A percentile compares a stretch with the other conserved stretches of the same genome.
These are phyloP conservation scores for Septoria petroselini DNA, from an alignment of 2,329 filamentous ascomycete species.

Conservation along the genomic window DNA sequence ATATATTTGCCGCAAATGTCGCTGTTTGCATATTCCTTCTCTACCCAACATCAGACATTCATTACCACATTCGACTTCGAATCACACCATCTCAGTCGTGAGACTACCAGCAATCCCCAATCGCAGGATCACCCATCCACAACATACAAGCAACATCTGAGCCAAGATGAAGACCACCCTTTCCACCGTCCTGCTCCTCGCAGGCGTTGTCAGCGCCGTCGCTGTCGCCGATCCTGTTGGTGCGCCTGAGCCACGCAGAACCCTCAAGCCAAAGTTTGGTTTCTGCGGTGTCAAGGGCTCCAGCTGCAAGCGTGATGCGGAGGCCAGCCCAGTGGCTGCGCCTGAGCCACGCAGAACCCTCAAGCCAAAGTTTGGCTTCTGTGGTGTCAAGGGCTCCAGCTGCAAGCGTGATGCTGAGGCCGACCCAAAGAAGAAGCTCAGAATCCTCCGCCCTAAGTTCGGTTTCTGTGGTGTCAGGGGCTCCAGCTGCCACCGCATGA, in stretches of 20 bases:
- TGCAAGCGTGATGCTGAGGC: slow-evolving; percentile 32
- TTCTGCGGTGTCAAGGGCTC: slow-evolving; percentile 26
- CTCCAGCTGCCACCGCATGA: slow-evolving; percentile 38
- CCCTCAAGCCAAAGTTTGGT: background rate
- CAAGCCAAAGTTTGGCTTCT: slow-evolving; percentile 32
- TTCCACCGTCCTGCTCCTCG: slow-evolving; percentile 24
- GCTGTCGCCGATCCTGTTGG: slow-evolving; percentile 22
- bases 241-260: slow-evolving; percentile 28
- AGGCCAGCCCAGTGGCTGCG: slow-evolving; percentile 39
- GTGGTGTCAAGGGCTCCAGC: slow-evolving; percentile 41
- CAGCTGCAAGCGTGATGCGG: slow-evolving; percentile 37
- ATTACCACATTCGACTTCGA: slow-evolving; percentile 24
- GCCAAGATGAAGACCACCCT: slow-evolving; percentile 30
- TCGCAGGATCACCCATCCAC: slow-evolving; percentile 16
- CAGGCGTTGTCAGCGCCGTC: slow-evolving; percentile 23
- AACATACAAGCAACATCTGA: slow-evolving; percentile 14
- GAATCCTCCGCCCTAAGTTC: background rate
- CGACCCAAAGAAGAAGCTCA: slow-evolving; percentile 25
- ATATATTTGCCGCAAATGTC: slow-evolving; percentile 17
- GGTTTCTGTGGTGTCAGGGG: slow-evolving; percentile 36
- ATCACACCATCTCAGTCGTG: slow-evolving; percentile 19
- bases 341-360: slow-evolving; percentile 22
- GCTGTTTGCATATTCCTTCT: slow-evolving; percentile 20
- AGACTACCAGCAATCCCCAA: slow-evolving; percentile 18
- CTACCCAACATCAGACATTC: slow-evolving; percentile 31